These are phyloP conservation scores for Fusarium paranaense DNA, from an alignment of 2,329 filamentous ascomycete genomes.

Conservation along the genomic window DNA sequence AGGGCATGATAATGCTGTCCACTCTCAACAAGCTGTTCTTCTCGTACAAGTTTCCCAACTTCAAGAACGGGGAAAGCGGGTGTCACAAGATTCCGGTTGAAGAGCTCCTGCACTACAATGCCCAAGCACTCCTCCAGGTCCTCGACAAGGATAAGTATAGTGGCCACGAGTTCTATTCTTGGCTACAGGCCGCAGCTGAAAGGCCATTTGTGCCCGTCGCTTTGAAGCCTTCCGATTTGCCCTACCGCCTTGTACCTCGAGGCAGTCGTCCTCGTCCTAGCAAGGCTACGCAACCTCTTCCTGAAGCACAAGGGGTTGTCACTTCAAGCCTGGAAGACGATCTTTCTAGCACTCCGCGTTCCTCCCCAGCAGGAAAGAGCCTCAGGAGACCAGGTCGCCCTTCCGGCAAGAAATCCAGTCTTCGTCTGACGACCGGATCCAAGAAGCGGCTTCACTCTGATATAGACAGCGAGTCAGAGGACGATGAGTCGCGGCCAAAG, in stretches of 20 bases:
- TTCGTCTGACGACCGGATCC: constrained; percentile 55
- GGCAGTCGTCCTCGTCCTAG: constrained; percentile 30
- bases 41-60: constrained; percentile 46
- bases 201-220: constrained; percentile 44
- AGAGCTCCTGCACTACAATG: constrained; percentile 60
- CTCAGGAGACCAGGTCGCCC: constrained; percentile 52
- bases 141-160: constrained; percentile 52
- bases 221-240: constrained; percentile 46
- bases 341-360: constrained; percentile 32
- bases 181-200: constrained; percentile 47
- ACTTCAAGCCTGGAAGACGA: constrained; percentile 20
- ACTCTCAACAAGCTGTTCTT: constrained; percentile 50
- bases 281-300: constrained; percentile 1
- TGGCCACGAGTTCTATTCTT: constrained; percentile 47
- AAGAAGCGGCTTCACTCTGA: constrained; percentile 59
- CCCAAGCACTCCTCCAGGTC: constrained; percentile 51
- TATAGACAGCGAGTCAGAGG: constrained; percentile 54
- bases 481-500: constrained; percentile 51
- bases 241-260: constrained; percentile 39
- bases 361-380: constrained; percentile 46
- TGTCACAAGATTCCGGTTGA: constrained; percentile 56
- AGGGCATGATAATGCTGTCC: constrained; percentile 33
- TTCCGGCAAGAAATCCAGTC: constrained; percentile 58
- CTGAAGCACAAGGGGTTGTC: not conserved
- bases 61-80: constrained; percentile 42